Evolutionary conservation across 768 basidiomycete species (phyloP), one percentile per base, ranked within the genome.

Genomic region (Boletus pseudopeckii): DNA sequence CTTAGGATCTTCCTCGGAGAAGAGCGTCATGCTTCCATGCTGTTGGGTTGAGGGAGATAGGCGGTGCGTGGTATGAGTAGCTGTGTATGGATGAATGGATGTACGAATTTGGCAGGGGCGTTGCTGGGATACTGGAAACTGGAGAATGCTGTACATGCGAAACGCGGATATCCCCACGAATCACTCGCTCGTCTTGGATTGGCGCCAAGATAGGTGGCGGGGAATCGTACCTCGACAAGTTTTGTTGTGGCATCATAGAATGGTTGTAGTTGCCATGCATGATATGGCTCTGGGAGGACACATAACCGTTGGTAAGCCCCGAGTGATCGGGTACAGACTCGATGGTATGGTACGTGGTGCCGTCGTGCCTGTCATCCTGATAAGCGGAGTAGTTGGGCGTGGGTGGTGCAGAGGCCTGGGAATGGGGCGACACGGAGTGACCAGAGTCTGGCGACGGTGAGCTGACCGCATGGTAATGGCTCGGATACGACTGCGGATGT

Each of bases 201-300:
- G 82, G 82, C 20, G 82, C 81, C 30, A 84, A 69, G 7, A 72
- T 75, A 0, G 81, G 81, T 28, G 83, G 81, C 0, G 82, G 81
- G 0, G 79, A 80, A 20, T 75, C 74, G 52, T 79, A 80, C 37
- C 80, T 70, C 1, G 59, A 64, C 47, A 55, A 56, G 45, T 38
- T 59, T 15, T 64, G 67, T 26, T 61, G 66, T 37, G 57, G 48
- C 22, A 62, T 26, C 53, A 62, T 45, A 22, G 65, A 40, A 53
- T 63, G 57, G 50, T 41, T 56, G 50, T 66, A 70, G 47, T 48
- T 55, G 9, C 57, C 59, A 11, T 70, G 70, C 1, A 69, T 45
- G 30, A 69, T 45, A 50, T 65, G 70, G 52, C 39, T 59, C 34
- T 52, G 67, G 22, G 75, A 62, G 26, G 55, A 62, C 42, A 74